phyloP scores from a whole-genome alignment of 2,329 filamentous ascomycete species.

The Ambrosiella cleistominuta region DNA sequence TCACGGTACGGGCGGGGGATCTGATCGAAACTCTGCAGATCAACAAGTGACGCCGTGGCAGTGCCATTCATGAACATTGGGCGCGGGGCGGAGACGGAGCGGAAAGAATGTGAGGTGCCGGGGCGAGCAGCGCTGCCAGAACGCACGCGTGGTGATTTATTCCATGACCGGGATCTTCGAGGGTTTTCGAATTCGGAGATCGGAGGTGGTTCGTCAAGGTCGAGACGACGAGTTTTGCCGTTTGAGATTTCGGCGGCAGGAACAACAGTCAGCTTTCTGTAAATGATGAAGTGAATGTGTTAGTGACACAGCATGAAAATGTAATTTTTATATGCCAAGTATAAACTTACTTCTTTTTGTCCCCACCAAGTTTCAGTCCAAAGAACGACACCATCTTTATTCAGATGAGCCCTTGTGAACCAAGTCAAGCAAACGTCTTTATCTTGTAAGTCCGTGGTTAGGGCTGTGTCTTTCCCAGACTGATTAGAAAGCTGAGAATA shows the following conservation, averaged over 20 bases:
- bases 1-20: conserved; percentile 7
- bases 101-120: conserved; percentile 13
- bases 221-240: background rate
- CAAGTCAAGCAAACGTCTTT: background rate
- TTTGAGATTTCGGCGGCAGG: background rate
- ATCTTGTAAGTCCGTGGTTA: background rate
- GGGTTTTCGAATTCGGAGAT: background rate
- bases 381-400: conserved; percentile 37
- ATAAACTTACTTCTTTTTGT: conserved; percentile 37
- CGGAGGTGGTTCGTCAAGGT: background rate
- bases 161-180: conserved; percentile 3
- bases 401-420: conserved; percentile 8
- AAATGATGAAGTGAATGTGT: background rate
- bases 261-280: conserved; percentile 7
- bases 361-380: conserved; percentile 36
- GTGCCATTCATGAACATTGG: conserved; percentile 12
- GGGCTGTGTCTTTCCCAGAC: background rate
- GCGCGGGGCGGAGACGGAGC: conserved; percentile 9
- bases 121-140: conserved; percentile 11
- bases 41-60: conserved; percentile 9
- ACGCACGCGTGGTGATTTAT: conserved; percentile 1
- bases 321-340: background rate
- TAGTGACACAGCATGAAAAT: background rate
- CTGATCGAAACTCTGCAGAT: conserved; percentile 9
- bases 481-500: background rate